Evolutionary conservation across 495 filamentous ascomycete species (phyloP), one percentile per base, ranked within the genome.

Genomic region (Talaromyces liani): DNA sequence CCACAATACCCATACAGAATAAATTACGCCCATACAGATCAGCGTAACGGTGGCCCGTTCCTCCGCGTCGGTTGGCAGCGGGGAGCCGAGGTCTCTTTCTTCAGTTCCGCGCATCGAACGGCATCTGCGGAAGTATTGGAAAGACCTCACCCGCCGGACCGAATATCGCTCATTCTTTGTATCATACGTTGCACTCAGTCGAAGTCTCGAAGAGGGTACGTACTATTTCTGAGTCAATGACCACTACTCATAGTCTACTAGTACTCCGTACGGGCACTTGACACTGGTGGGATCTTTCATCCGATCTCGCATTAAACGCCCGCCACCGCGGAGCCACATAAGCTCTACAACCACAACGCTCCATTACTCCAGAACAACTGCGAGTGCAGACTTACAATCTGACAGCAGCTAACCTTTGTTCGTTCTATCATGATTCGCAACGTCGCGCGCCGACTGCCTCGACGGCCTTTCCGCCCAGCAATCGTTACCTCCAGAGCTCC

Each of bases 361-460:
- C 36, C 36, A 41, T 49, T 49, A 22, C 45, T 9, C 45, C 45
- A 20, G n/a, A 49, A 49, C 4, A 49, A 27, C 2, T 18, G 45
- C 45, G 14, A 5, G n/a, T 20, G 9, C n/a, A 49, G n/a, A 49
- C 45, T 20, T 49, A 49, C 18, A 6, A 49, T 20, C 22, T 29
- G 24, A 29, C 8, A 55, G 6, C 51, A 55, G 10, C 4, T 25
- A 2, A 10, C 16, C 2, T 27, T 16, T 6, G 0, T 36, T 9
- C 12, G n/a, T 24, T 60, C 12, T 24, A 60, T n/a, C 39, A 79
- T 79, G 77, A 67, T 78, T 62, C 75, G 77, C 24, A 70, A 68
- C 54, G 62, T 77, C 27, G 63, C 71, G 62, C 73, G 74, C 69
- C 74, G 72, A 65, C 51, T 76, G 45, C 71, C 75, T 59, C 75